These are phyloP conservation scores for Pseudogymnoascus sp. DNA, from an alignment of 2,329 filamentous ascomycete species.

Conservation along the genomic window DNA sequence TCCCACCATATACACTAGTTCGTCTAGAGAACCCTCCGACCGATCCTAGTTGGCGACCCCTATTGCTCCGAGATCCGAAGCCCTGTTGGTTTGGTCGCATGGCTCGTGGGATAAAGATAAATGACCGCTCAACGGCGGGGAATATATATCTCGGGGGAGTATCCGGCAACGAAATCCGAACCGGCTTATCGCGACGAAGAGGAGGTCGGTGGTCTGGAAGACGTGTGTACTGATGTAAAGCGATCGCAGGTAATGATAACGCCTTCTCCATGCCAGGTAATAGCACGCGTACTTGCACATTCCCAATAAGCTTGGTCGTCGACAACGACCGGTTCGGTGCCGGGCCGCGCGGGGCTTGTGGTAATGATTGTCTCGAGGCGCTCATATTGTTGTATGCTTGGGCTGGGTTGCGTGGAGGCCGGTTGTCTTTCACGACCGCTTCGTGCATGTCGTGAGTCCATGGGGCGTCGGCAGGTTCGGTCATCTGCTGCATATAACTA, in stretches of 20 bases:
- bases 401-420: constrained; percentile 18
- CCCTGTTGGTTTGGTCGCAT: constrained; percentile 88
- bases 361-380: constrained; percentile 20
- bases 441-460: constrained; percentile 98
- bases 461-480: constrained; percentile 60
- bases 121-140: constrained; percentile 81
- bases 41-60: constrained; percentile 65
- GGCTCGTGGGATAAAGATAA: constrained; percentile 94
- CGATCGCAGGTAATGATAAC: constrained; percentile 64
- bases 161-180: constrained; percentile 82
- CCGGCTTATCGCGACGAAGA: constrained; percentile 89
- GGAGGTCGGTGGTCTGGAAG: constrained; percentile 92
- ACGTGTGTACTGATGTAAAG: constrained; percentile 85
- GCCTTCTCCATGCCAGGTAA: constrained; percentile 69
- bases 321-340: constrained; percentile 74
- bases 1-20: constrained; percentile 73
- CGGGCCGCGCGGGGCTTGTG: constrained; percentile 45
- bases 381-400: constrained; percentile 34
- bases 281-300: constrained; percentile 75
- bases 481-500: constrained; percentile 40
- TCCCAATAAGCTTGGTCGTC: constrained; percentile 75
- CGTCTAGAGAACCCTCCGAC: constrained; percentile 64
- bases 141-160: constrained; percentile 81
- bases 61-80: constrained; percentile 58
- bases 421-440: constrained; percentile 42